Percentiles rank a stretch among this genome's conserved stretches.
Evolutionary conservation across 164 flowering plant species (phyloP).

Genomic region (Umbilicus rupestris): DNA sequence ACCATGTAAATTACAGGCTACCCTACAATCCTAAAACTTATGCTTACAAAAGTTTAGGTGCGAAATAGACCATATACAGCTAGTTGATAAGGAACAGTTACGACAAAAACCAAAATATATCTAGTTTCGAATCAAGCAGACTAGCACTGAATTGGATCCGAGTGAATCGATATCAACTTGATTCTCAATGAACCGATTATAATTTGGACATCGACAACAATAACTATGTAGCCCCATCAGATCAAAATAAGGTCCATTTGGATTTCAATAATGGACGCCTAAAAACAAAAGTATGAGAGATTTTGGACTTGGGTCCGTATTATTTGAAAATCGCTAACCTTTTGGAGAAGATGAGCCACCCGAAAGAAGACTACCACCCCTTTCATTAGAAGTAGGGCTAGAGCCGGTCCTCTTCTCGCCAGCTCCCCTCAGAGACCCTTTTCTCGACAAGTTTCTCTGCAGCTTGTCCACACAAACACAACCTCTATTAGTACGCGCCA

Average conservation of each 20-base stretch:
- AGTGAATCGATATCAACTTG: neutral
- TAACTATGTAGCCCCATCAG: neutral
- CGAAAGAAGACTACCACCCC: neutral
- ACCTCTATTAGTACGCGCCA: neutral
- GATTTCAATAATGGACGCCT: neutral
- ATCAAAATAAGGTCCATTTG: neutral
- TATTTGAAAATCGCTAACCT: neutral
- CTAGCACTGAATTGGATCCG: neutral
- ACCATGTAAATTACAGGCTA: neutral
- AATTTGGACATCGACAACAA: neutral
- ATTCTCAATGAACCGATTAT: neutral
- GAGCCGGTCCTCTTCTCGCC: slow-evolving; percentile 6
- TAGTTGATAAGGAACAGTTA: neutral
- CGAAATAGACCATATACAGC: neutral
- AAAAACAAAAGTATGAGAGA: neutral
- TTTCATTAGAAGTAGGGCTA: slow-evolving; percentile 3
- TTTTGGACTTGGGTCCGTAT: neutral
- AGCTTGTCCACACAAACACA: neutral
- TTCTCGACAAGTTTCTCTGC: slow-evolving; percentile 4
- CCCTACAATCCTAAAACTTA: neutral
- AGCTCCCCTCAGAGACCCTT: slow-evolving; percentile 1
- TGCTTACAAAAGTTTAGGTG: neutral
- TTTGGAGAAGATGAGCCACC: slow-evolving; percentile 1
- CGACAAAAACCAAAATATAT: neutral
- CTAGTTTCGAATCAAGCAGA: too few species aligned